Evolutionary conservation across 179 eudicot genomes (phyloP).

Genomic region (Spinacia oleracea): DNA sequence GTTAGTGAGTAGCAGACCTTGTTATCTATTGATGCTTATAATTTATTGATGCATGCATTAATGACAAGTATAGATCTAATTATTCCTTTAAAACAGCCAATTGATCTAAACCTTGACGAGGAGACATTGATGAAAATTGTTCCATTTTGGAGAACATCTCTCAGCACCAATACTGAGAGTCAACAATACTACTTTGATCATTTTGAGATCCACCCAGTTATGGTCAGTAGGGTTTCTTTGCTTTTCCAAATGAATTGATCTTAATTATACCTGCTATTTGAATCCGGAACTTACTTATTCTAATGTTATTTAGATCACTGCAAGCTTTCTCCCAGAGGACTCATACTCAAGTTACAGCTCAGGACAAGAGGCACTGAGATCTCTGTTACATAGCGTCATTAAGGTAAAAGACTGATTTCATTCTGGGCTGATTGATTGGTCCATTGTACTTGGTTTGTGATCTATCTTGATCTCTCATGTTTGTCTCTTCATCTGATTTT

Average conservation of each 20-base stretch:
- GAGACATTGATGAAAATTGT: constrained; percentile 88
- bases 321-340: constrained; percentile 94
- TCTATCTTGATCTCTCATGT: neutral
- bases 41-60: neutral
- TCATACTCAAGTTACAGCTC: constrained; percentile 82
- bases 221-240: constrained; percentile 48
- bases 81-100: constrained; percentile 56
- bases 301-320: constrained; percentile 61
- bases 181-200: constrained; percentile 93
- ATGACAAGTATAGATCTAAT: constrained; percentile 9
- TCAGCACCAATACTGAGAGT: constrained; percentile 65
- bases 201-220: constrained; percentile 96
- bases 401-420: constrained; percentile 43
- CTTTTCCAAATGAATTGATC: constrained; percentile 9
- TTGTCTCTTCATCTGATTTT: constrained; percentile 15
- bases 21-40: neutral
- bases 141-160: constrained; percentile 93
- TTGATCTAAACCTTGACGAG: constrained; percentile 92
- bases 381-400: constrained; percentile 86
- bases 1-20: neutral
- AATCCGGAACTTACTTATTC: constrained; percentile 25
- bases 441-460: neutral
- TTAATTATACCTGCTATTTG: neutral
- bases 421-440: neutral
- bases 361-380: constrained; percentile 81